phyloP scores from a whole-genome alignment of 2,329 filamentous ascomycete genomes.

The Monilinia polystroma region DNA sequence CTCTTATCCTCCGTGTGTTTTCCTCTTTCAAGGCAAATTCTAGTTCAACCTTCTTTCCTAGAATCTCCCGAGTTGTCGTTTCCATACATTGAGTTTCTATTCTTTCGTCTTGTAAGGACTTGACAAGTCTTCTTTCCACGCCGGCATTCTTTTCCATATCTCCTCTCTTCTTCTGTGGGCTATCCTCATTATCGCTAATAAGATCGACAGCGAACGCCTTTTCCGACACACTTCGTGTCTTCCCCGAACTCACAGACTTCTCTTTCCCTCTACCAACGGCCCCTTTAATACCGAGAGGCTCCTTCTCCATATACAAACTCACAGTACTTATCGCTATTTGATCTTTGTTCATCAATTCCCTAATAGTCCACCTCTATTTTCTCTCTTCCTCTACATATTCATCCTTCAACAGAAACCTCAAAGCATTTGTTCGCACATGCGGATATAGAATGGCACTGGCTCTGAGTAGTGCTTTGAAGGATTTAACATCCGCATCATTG shows the following conservation, averaged over 20 bases:
- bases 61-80: not conserved
- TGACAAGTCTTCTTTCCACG: not conserved
- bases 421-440: not conserved
- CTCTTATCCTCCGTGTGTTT: not conserved
- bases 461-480: not conserved
- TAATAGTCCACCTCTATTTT: not conserved
- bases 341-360: not conserved
- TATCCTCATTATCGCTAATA: slow-evolving; percentile 12
- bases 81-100: not conserved
- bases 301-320: not conserved
- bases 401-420: not conserved
- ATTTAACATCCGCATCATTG: not conserved
- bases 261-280: not conserved
- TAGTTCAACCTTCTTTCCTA: not conserved
- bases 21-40: not conserved
- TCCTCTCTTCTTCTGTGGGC: not conserved
- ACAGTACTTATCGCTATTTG: too few species aligned
- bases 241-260: not conserved
- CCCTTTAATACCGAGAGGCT: not conserved
- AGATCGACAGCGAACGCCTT: slow-evolving; percentile 12
- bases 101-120: not conserved
- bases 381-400: slow-evolving; percentile 11
- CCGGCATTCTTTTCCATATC: too few species aligned
- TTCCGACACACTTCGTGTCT: not conserved
- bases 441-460: slow-evolving; percentile 7